Evolutionary conservation across 345 rosid genomes (phyloP), one percentile per base, ranked within the genome.

Genomic region (Barbarea vulgaris): DNA sequence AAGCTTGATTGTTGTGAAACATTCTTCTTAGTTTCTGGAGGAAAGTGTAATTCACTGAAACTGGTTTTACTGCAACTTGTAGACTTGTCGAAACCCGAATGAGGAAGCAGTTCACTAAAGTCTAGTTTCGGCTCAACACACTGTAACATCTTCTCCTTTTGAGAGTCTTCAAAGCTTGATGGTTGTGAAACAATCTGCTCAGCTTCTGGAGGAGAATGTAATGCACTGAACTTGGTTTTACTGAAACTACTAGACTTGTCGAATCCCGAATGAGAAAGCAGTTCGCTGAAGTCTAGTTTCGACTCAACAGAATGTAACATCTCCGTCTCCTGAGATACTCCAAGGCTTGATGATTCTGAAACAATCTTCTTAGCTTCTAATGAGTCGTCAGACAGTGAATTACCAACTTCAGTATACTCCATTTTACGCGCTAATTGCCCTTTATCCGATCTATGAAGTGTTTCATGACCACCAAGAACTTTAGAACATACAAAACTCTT

Each of bases 401-500:
- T 15, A 53, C 34, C 47, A 55, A 6, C 66, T 33, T 57, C 44
- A 65, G 4, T 3, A 1, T 41, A 4, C 17, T 50, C 56, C 27
- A 4, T 60, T 58, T 30, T 69, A 69, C 2, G 21, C 5, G 6
- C 67, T 58, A 74, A 13, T 14, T 9, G 0, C 24, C n/a, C 46
- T 28, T 6, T 67, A 13, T 6, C 28, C 24, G 24, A 33, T 61
- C 41, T 61, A 56, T 69, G 70, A 30, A 76, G 48, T 13, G 1
- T 52, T 24, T 69, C 41, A 57, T 61, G 79, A 1, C 64, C 31
- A 61, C 64, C 75, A n/a, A 69, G 51, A 41, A 39, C 64, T 69
- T 69, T 69, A 52, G 1, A 61, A 69, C 64, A 30, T 6, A 15
- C 64, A 69, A 76, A 61, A 22, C 5, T 60, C 57, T 69, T 60